These are phyloP conservation scores for Pythium scleroteichum DNA, from an alignment of 352 stramenopile genomes.

Conservation along the genomic window DNA sequence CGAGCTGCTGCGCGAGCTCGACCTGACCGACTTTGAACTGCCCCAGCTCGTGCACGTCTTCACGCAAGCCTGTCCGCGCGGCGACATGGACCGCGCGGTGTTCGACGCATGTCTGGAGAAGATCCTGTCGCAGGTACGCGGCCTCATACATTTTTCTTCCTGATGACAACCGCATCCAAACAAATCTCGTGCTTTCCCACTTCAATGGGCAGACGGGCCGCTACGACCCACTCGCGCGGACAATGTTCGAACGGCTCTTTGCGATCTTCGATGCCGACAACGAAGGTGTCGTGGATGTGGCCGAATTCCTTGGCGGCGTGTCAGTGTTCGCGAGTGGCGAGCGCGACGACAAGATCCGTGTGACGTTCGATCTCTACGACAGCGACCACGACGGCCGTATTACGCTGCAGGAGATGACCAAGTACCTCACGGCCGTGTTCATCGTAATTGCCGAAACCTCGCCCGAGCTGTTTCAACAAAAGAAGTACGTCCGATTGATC, in stretches of 20 bases:
- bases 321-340: conserved; percentile 83
- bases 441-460: conserved; percentile 72
- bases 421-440: conserved; percentile 85
- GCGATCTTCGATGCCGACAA: conserved; percentile 70
- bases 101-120: conserved; percentile 79
- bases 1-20: conserved; percentile 52
- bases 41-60: conserved; percentile 85
- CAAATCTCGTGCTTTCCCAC: background rate
- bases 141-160: too few relatives aligned
- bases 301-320: conserved; percentile 78
- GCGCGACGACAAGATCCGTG: conserved; percentile 80
- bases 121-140: conserved; percentile 63
- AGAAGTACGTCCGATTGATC: conserved; percentile 37
- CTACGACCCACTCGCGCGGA: conserved; percentile 65
- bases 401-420: conserved; percentile 82
- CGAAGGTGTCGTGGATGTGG: conserved; percentile 71
- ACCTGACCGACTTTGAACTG: conserved; percentile 84
- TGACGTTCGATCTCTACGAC: conserved; percentile 89
- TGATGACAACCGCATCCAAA: too few relatives aligned
- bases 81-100: conserved; percentile 63
- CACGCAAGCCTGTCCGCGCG: conserved; percentile 70
- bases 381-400: conserved; percentile 84
- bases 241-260: conserved; percentile 83
- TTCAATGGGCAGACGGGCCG: conserved; percentile 42
- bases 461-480: conserved; percentile 69